A percentile compares a stretch with the other conserved stretches of the same genome.
Evolutionary conservation across 2,329 filamentous ascomycete genomes (phyloP).

Genomic region (Setomelanomma holmii): DNA sequence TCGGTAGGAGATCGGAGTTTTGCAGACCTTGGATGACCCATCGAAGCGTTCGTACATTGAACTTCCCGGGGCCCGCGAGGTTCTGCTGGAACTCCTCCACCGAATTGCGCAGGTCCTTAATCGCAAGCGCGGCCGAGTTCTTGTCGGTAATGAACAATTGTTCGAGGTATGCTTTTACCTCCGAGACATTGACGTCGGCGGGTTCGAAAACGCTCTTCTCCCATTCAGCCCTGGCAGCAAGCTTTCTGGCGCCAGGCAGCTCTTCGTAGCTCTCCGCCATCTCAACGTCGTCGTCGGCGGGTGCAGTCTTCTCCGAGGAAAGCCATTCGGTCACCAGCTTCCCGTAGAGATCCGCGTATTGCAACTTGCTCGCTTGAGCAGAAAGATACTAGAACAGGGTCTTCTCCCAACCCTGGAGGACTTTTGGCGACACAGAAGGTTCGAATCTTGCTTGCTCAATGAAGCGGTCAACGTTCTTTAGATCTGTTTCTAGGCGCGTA

Average conservation of each 20-base stretch:
- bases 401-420: slow-evolving; percentile 43
- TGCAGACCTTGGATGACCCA: slow-evolving; percentile 55
- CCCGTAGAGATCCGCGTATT: slow-evolving; percentile 46
- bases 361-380: slow-evolving; percentile 45
- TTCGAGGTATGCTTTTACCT: slow-evolving; percentile 32
- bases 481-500: slow-evolving; percentile 31
- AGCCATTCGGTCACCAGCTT: slow-evolving; percentile 48
- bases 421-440: slow-evolving; percentile 42
- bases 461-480: slow-evolving; percentile 45
- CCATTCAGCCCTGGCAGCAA: slow-evolving; percentile 38
- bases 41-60: slow-evolving; percentile 45
- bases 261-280: slow-evolving; percentile 42
- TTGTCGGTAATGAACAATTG: slow-evolving; percentile 28
- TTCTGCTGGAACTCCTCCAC: slow-evolving; percentile 29
- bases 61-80: slow-evolving; percentile 30
- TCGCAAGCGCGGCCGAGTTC: slow-evolving; percentile 20
- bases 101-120: slow-evolving; percentile 24
- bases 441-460: slow-evolving; percentile 47
- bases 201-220: slow-evolving; percentile 43
- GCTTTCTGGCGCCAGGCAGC: slow-evolving; percentile 37
- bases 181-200: slow-evolving; percentile 26
- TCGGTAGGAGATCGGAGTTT: slow-evolving; percentile 54
- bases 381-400: slow-evolving; percentile 39
- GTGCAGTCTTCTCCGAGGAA: slow-evolving; percentile 29
- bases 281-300: slow-evolving; percentile 27